Evolutionary conservation across 1,139 yeast species (phyloP).

Genomic region (Arxiozyma telluris): DNA sequence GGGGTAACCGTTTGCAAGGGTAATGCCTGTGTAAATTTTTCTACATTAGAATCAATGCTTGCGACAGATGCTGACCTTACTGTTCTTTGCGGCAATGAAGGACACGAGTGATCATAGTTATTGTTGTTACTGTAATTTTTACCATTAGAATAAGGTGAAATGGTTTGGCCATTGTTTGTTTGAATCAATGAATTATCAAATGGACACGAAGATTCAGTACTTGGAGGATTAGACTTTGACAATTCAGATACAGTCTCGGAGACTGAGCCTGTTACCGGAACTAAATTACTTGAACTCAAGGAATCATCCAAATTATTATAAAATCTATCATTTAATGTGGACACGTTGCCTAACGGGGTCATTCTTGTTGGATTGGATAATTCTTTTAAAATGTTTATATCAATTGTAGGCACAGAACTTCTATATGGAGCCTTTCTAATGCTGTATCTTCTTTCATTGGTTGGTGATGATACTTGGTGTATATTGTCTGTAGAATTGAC

Average conservation of each 20-base stretch:
- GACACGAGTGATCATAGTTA: neutral
- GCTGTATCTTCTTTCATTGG: slow-evolving; percentile 3
- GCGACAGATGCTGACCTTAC: neutral
- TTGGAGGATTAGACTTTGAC: neutral
- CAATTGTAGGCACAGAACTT: slow-evolving; percentile 3
- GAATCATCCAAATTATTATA: neutral
- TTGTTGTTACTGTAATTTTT: neutral
- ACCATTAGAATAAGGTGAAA: neutral
- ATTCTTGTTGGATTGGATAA: neutral
- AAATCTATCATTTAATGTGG: neutral
- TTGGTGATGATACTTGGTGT: neutral
- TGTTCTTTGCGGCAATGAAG: neutral
- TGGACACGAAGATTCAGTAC: too few relatives aligned
- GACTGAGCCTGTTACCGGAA: neutral
- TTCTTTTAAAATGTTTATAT: slow-evolving; percentile 1
- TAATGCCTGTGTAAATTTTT: neutral
- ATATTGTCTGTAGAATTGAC: neutral
- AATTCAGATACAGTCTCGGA: neutral
- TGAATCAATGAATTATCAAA: too few relatives aligned
- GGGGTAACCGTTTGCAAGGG: neutral
- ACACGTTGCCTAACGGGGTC: neutral
- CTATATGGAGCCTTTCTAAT: slow-evolving; percentile 3
- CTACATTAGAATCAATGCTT: neutral
- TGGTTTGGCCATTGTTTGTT: neutral
- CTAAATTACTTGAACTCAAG: neutral